A percentile compares a stretch with the other conserved stretches of the same genome.
These are phyloP conservation scores for Hymenoscyphus scutula DNA, from an alignment of 2,329 filamentous ascomycete genomes.

Conservation along the genomic window DNA sequence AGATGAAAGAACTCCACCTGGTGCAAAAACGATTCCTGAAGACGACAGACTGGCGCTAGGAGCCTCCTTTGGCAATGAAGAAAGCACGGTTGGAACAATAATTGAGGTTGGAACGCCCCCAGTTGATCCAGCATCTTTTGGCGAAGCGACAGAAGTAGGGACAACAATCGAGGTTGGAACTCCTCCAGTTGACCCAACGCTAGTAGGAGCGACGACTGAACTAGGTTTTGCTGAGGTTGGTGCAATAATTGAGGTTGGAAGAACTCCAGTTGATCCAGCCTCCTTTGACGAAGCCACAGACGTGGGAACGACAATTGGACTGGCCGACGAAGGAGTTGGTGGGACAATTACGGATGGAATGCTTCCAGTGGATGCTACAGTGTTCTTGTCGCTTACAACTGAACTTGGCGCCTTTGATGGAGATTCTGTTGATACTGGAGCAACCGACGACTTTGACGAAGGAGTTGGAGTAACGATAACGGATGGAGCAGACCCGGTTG, in stretches of 20 bases:
- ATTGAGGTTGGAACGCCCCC: slow-evolving; percentile 15
- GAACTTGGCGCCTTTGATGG: background rate
- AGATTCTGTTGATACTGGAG: background rate
- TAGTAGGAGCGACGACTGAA: background rate
- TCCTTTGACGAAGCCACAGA: background rate
- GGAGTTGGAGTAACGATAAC: slow-evolving; percentile 7
- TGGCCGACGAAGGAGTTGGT: slow-evolving; percentile 2
- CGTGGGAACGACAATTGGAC: background rate
- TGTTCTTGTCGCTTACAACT: background rate
- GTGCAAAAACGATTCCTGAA: slow-evolving; percentile 33
- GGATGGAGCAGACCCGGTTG: slow-evolving; percentile 8
- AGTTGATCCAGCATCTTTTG: slow-evolving; percentile 2
- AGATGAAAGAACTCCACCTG: slow-evolving; percentile 31
- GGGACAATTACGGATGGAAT: slow-evolving; percentile 6
- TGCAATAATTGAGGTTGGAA: background rate
- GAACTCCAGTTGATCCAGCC: background rate
- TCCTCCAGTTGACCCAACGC: slow-evolving; percentile 1
- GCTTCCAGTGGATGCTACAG: slow-evolving; percentile 11
- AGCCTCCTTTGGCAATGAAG: background rate
- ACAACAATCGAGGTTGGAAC: slow-evolving; percentile 1
- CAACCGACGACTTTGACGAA: background rate
- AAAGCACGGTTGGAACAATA: slow-evolving; percentile 7
- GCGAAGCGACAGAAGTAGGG: background rate
- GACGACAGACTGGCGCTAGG: slow-evolving; percentile 15
- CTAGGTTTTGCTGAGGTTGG: background rate